A percentile compares a stretch with the other conserved stretches of the same genome.
phyloP scores from a whole-genome alignment of 2,329 filamentous ascomycete species.

The Scortechinia acanthostroma region DNA sequence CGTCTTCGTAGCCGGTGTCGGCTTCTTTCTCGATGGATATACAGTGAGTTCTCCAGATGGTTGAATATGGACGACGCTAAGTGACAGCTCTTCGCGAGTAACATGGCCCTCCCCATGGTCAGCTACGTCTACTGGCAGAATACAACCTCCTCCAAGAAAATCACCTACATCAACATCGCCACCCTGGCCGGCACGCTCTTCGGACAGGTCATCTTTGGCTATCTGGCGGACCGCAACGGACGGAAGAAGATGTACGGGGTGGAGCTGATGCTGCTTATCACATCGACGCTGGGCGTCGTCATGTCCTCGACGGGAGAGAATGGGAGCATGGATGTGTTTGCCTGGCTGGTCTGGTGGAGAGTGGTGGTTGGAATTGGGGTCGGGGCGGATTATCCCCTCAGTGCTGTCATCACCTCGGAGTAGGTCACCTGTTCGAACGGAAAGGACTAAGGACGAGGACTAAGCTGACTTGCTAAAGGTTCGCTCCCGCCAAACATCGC shows the following conservation, averaged over 20 bases:
- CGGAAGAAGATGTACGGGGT: constrained; percentile 78
- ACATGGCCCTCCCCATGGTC: constrained; percentile 66
- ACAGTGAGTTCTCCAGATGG: constrained; percentile 79
- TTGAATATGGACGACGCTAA: too few species aligned
- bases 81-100: constrained; percentile 59
- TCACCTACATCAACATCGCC: constrained; percentile 78
- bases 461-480: constrained; percentile 43
- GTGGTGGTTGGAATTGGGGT: constrained; percentile 71
- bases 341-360: constrained; percentile 64
- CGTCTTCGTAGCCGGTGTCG: constrained; percentile 70
- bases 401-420: constrained; percentile 75
- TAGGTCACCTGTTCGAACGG: constrained; percentile 15
- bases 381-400: constrained; percentile 76
- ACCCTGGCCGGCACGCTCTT: constrained; percentile 74
- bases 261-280: constrained; percentile 66
- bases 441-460: not conserved
- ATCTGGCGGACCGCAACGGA: constrained; percentile 64
- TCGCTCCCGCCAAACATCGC: constrained; percentile 74
- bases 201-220: constrained; percentile 72
- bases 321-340: too few species aligned
- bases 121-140: constrained; percentile 51
- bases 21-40: constrained; percentile 80
- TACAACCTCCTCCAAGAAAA: constrained; percentile 60
- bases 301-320: constrained; percentile 49
- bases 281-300: constrained; percentile 62